A percentile compares a stretch with the other conserved stretches of the same genome.
phyloP scores from a whole-genome alignment of 2,329 filamentous ascomycete species.

The Aureobasidium namibiae region DNA sequence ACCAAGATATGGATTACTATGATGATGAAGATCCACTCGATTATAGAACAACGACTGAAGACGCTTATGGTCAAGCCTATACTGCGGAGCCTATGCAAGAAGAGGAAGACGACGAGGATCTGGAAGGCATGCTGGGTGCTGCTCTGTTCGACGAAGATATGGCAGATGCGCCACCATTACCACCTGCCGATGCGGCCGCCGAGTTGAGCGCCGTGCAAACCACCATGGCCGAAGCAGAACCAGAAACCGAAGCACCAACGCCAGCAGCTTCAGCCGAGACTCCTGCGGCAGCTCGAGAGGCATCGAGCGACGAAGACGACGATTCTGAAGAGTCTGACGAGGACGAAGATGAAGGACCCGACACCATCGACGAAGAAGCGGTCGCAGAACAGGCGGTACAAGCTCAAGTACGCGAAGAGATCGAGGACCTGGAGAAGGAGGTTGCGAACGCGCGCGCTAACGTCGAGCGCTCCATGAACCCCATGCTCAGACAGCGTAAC shows the following conservation, averaged over 20 bases:
- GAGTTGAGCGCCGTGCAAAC: conserved; percentile 29
- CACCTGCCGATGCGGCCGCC: conserved; percentile 23
- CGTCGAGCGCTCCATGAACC: conserved; percentile 37
- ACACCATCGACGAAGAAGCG: conserved; percentile 45
- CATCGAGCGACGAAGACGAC: conserved; percentile 17
- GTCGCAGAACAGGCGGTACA: conserved; percentile 39
- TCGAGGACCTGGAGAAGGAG: conserved; percentile 46
- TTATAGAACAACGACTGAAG: conserved; percentile 27
- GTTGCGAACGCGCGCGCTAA: conserved; percentile 33
- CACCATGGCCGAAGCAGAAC: conserved; percentile 19
- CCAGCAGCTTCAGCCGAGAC: conserved; percentile 20
- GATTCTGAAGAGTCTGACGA: conserved; percentile 22
- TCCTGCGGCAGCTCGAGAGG: conserved; percentile 19
- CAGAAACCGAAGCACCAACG: conserved; percentile 10
- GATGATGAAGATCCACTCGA: conserved; percentile 27
- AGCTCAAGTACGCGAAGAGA: conserved; percentile 43
- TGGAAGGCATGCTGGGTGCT: conserved; percentile 22
- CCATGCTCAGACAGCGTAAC: conserved; percentile 42
- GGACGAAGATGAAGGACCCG: conserved; percentile 27
- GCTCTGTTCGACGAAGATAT: conserved; percentile 24
- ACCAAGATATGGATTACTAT: conserved; percentile 33
- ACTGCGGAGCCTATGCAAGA: conserved; percentile 35
- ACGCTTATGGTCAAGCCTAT: conserved; percentile 23
- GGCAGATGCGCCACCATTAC: conserved; percentile 21
- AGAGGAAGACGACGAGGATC: conserved; percentile 29